These are phyloP conservation scores for Cryptosporidium viatorum DNA, from an alignment of 169 alveolate genomes.

Conservation along the genomic window DNA sequence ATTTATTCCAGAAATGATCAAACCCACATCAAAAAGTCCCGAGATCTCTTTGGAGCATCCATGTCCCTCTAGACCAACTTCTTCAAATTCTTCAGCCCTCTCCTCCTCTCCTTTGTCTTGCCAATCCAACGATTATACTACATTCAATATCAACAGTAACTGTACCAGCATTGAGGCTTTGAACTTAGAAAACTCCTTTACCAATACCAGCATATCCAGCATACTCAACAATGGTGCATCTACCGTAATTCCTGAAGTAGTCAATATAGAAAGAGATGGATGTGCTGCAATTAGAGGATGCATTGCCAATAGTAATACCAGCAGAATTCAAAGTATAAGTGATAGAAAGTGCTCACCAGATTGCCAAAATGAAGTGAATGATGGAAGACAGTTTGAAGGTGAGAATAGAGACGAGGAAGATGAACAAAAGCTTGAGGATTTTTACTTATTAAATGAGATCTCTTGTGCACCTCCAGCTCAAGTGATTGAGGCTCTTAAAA, in stretches of 20 bases:
- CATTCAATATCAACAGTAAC: background rate
- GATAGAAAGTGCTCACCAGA: background rate
- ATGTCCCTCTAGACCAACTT: background rate
- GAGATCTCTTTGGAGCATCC: background rate
- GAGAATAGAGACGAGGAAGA: background rate
- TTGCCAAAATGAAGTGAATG: background rate
- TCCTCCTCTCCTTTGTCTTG: background rate
- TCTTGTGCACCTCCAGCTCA: conserved; percentile 42
- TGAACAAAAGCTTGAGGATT: background rate
- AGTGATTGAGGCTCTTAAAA: conserved; percentile 27
- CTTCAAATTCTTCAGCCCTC: background rate
- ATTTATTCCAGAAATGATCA: background rate
- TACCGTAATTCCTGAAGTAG: background rate
- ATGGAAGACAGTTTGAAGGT: background rate
- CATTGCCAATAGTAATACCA: background rate
- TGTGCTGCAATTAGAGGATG: background rate
- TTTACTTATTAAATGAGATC: conserved; percentile 8
- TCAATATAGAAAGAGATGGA: background rate
- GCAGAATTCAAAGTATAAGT: background rate
- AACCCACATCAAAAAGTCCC: background rate
- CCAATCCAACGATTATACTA: background rate
- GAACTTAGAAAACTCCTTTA: background rate
- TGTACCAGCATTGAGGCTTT: conserved; percentile 2
- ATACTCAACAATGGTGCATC: background rate
- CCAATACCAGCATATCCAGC: background rate